phyloP scores from a whole-genome alignment of 1,139 yeast species.

The Yamadazyma membranifaciens region DNA sequence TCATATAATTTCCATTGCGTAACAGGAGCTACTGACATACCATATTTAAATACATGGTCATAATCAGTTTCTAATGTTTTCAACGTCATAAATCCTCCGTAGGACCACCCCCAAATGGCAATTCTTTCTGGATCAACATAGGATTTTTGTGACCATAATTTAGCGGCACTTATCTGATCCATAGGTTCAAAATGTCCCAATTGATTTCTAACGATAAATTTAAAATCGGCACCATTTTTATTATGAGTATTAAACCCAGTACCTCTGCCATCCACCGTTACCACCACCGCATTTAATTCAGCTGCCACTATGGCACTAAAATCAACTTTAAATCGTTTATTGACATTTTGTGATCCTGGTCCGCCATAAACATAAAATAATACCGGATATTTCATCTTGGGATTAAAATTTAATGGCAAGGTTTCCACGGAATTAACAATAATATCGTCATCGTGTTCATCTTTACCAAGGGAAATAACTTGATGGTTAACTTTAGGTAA shows the following conservation, averaged over 20 bases:
- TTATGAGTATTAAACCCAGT: conserved; percentile 62
- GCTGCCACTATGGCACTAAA: conserved; percentile 69
- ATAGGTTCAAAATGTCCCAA: conserved; percentile 67
- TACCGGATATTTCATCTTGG: conserved; percentile 58
- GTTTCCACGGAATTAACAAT: conserved; percentile 60
- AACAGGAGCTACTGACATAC: conserved; percentile 79
- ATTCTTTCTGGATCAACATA: conserved; percentile 60
- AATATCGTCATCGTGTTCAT: conserved; percentile 39
- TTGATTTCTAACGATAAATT: conserved; percentile 63
- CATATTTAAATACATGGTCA: conserved; percentile 59
- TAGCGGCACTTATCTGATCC: conserved; percentile 72
- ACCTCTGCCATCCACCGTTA: conserved; percentile 82
- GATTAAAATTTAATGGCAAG: conserved; percentile 60
- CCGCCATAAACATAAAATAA: conserved; percentile 78
- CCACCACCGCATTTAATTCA: conserved; percentile 68
- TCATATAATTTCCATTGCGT: conserved; percentile 77
- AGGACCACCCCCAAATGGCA: conserved; percentile 85
- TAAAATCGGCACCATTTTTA: conserved; percentile 44
- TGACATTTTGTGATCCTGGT: conserved; percentile 74
- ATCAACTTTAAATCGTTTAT: conserved; percentile 49
- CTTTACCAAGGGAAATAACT: conserved; percentile 48
- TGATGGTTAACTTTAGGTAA: conserved; percentile 49
- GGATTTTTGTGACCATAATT: conserved; percentile 49
- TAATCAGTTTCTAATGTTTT: conserved; percentile 72
- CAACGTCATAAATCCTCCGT: conserved; percentile 76